phyloP scores from a whole-genome alignment of 768 basidiomycete genomes.

The Lanmaoa rubissima region DNA sequence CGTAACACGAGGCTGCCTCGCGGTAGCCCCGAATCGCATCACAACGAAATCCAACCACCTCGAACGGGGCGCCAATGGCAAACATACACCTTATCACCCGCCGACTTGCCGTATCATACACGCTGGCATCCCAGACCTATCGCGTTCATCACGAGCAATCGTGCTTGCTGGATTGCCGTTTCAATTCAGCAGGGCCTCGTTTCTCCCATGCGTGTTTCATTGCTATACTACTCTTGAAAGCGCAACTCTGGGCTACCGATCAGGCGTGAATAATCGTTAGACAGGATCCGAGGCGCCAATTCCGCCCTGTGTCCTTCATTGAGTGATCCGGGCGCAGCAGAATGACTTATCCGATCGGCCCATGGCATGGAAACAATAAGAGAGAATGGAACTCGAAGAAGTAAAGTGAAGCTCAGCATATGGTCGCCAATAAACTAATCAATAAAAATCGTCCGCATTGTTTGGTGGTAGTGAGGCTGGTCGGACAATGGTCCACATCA shows the following conservation, averaged over 20 bases:
- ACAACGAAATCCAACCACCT: no score
- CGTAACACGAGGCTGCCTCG: constrained; percentile 14
- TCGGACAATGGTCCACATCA: not conserved
- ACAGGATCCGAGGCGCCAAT: not conserved
- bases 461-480: not conserved
- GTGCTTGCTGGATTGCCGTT: not conserved
- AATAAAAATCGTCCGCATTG: not conserved
- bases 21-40: not conserved
- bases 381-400: constrained; percentile 3
- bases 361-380: not conserved
- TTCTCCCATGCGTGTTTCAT: not conserved
- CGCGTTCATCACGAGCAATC: not conserved
- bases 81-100: not conserved
- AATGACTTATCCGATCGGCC: not conserved
- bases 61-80: not conserved
- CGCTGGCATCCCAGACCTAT: not conserved
- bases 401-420: not conserved
- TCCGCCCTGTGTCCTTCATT: not conserved
- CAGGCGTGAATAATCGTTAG: not conserved
- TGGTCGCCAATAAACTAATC: not conserved
- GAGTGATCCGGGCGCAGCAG: not conserved
- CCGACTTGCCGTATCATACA: not conserved
- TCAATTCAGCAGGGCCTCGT: not conserved
- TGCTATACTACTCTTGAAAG: not conserved
- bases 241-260: not conserved